These are phyloP conservation scores for Populus ilicifolia DNA, from an alignment of 345 rosid genomes.

Conservation along the genomic window DNA sequence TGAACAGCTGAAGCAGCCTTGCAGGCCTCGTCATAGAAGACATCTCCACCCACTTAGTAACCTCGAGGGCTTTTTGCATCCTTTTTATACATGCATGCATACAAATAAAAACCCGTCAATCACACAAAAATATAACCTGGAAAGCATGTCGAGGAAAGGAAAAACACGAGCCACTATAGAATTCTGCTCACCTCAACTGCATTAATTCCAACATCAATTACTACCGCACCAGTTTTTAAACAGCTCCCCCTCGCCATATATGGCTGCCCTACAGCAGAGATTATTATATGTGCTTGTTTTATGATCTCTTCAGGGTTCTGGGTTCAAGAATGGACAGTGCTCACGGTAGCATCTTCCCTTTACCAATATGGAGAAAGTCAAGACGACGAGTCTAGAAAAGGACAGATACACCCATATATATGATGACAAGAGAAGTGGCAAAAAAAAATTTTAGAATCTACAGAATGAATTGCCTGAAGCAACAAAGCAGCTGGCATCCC, in stretches of 20 bases:
- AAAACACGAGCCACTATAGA: not conserved
- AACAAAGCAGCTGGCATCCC: conserved; percentile 92
- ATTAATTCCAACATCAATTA: conserved; percentile 88
- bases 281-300: conserved; percentile 70
- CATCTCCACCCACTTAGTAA: conserved; percentile 71
- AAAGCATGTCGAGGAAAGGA: not conserved
- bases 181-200: conserved; percentile 56
- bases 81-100: conserved; percentile 28
- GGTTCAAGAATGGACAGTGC: conserved; percentile 74
- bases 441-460: not conserved
- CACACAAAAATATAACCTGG: not conserved
- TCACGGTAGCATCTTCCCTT: conserved; percentile 85
- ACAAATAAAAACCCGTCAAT: conserved; percentile 9
- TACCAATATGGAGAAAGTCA: conserved; percentile 16
- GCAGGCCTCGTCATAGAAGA: conserved; percentile 74
- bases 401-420: not conserved
- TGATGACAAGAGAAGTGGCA: not conserved
- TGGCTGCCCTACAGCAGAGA: conserved; percentile 76
- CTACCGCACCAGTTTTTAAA: conserved; percentile 86
- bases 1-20: conserved; percentile 55
- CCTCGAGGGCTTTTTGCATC: conserved; percentile 58
- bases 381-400: not conserved
- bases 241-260: conserved; percentile 80
- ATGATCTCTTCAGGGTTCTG: conserved; percentile 67
- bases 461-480: conserved; percentile 51